Base-by-base conservation (phyloP, 2,329 filamentous ascomycete genomes). In the Talaromyces sp. region DNA sequence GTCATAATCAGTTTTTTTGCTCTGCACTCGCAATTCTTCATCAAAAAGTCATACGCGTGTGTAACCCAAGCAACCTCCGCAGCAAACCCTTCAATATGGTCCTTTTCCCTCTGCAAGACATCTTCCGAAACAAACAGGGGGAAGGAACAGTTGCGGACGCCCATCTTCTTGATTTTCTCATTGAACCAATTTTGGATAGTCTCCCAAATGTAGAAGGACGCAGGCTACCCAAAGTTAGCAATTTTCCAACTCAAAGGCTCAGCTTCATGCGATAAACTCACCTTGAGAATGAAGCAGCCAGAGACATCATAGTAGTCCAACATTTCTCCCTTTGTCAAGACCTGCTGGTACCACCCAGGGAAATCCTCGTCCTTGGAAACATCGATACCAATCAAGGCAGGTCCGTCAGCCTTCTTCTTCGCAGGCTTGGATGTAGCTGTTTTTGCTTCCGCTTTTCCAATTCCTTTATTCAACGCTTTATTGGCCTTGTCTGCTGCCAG, bases 241-340 rank as follows among this genome's bases (percentile, higher is more conserved):
- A 17, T 51, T 21, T 35, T 27, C 29, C 51, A 26, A 58, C 29
- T 38, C 52, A 27, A 35, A 21, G 50, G 21, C 35, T 19, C 53
- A 24, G n/a, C 24, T 14, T 26, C 51, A 63, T 55, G 17, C 35
- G 26, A 24, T 21, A 27, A 19, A 59, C 62, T 64, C 67, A 81
- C 80, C 87, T 91, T 93, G 75, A 96, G 84, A 74, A 98, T 95
- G 77, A 96, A 98, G 81, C 96, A 97, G 55, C 93, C 91, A n/a
- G 93, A 91, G 64, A 98, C 93, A 79, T 96, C 90, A 72, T 97
- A 98, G 84, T 97, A 99, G 72, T 96, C 93, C 70, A 98, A 88
- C 89, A 99, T 90, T 75, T 97, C 91, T 69, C 91, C 91, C 84
- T 99, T 99, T 72, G 93, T 87, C 60, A 99, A 89, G 63, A 98